Conservation (phyloP, 2,329 filamentous ascomycete genomes). For the Canariomyces notabilis region DNA sequence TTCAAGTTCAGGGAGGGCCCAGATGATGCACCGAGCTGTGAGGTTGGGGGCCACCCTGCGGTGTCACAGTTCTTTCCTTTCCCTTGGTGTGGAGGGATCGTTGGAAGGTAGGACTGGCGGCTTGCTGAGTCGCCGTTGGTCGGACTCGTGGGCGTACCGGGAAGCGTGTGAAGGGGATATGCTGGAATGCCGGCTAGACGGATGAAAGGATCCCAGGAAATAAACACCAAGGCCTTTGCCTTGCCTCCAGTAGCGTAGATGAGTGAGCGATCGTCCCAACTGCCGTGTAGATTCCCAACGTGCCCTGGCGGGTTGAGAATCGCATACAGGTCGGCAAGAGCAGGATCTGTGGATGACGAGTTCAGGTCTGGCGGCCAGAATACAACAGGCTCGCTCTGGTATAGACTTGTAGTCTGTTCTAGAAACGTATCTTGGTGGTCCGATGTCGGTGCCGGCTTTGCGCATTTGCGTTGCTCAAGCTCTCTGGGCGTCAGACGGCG, state of each 20-base stretch:
- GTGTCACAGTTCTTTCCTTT: slow-evolving; percentile 6
- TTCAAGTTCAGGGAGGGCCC: neutral
- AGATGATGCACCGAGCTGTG: slow-evolving; percentile 4
- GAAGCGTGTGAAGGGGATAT: slow-evolving; percentile 21
- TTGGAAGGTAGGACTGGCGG: neutral
- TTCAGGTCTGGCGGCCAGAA: slow-evolving; percentile 34
- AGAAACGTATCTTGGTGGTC: slow-evolving; percentile 14
- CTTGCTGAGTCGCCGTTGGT: neutral
- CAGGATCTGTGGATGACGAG: slow-evolving; percentile 19
- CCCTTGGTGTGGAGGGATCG: neutral
- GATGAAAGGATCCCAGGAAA: slow-evolving; percentile 40
- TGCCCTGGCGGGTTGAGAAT: slow-evolving; percentile 37
- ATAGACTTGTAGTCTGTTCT: slow-evolving; percentile 23
- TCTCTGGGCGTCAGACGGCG: slow-evolving; percentile 24
- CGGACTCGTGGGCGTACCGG: neutral
- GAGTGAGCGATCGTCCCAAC: slow-evolving; percentile 44
- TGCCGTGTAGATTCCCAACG: slow-evolving; percentile 35
- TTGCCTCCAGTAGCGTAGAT: slow-evolving; percentile 38
- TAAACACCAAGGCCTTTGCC: slow-evolving; percentile 35
- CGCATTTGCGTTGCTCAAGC: slow-evolving; percentile 12
- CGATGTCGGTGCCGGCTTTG: neutral
- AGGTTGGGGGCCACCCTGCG: neutral
- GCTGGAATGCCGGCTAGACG: slow-evolving; percentile 26
- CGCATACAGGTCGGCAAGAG: slow-evolving; percentile 32
- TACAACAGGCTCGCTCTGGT: slow-evolving; percentile 22